Conservation (phyloP, 129 eudicot genomes). For the Rutidosis leptorrhynchoides region DNA sequence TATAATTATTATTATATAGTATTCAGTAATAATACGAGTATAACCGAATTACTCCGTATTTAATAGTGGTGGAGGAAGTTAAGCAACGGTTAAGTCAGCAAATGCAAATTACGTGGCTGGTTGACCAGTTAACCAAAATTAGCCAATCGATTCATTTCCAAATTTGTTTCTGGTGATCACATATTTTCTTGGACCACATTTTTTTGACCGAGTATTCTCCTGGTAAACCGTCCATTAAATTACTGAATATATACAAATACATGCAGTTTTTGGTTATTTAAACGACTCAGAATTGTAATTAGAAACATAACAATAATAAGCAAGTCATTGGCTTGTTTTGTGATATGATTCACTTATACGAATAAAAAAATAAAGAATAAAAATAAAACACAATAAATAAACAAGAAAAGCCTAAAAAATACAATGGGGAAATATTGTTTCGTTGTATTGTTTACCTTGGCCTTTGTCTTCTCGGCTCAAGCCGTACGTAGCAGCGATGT, state of each 20-base stretch:
- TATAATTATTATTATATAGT: too few relatives aligned
- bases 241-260: neutral
- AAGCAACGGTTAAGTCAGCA: too few relatives aligned
- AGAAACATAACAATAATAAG: slow-evolving; percentile 13
- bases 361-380: neutral
- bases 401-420: neutral
- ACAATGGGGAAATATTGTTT: slow-evolving; percentile 16
- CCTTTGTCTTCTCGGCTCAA: neutral
- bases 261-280: slow-evolving; percentile 11
- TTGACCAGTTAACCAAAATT: neutral
- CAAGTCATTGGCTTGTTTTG: slow-evolving; percentile 22
- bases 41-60: too few relatives aligned
- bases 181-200: neutral
- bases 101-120: neutral
- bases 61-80: too few relatives aligned
- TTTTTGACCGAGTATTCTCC: neutral
- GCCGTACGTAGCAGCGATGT: neutral
- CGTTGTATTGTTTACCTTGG: neutral
- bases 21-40: too few relatives aligned
- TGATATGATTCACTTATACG: slow-evolving; percentile 1
- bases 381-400: neutral
- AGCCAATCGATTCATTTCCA: neutral
- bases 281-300: neutral
- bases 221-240: slow-evolving; percentile 19
- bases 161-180: neutral